phyloP scores from a whole-genome alignment of 2,329 filamentous ascomycete species.

The Cordyceps militaris region DNA sequence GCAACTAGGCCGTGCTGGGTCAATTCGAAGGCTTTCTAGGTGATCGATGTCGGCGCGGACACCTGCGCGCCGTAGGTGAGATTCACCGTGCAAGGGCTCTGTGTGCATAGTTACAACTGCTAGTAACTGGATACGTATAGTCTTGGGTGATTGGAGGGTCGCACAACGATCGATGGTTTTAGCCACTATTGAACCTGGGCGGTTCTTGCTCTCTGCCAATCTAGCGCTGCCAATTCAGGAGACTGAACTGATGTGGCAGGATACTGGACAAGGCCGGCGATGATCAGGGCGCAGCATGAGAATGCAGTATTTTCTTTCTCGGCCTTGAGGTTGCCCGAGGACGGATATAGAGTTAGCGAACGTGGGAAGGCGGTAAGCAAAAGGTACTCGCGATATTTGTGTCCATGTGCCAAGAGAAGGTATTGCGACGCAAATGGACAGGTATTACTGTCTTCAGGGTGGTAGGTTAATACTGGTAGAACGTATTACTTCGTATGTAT shows the following conservation, averaged over 20 bases:
- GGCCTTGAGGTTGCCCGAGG: not conserved
- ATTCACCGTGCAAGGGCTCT: too few species aligned
- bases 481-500: not conserved
- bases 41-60: not conserved
- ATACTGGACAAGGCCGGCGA: not conserved
- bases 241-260: not conserved
- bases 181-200: not conserved
- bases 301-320: not conserved
- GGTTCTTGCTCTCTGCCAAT: not conserved
- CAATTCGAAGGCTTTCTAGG: not conserved
- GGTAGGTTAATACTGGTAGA: not conserved
- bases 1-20: not conserved
- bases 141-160: not conserved
- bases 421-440: too few species aligned
- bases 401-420: too few species aligned
- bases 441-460: too few species aligned
- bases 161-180: not conserved
- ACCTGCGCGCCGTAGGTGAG: too few species aligned
- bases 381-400: too few species aligned
- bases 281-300: not conserved
- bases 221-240: not conserved
- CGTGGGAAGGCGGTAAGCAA: too few species aligned
- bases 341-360: too few species aligned
- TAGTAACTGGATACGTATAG: not conserved
- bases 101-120: not conserved